These are phyloP conservation scores for Besnoitia besnoiti DNA, from an alignment of 169 alveolate species.

Conservation along the genomic window DNA sequence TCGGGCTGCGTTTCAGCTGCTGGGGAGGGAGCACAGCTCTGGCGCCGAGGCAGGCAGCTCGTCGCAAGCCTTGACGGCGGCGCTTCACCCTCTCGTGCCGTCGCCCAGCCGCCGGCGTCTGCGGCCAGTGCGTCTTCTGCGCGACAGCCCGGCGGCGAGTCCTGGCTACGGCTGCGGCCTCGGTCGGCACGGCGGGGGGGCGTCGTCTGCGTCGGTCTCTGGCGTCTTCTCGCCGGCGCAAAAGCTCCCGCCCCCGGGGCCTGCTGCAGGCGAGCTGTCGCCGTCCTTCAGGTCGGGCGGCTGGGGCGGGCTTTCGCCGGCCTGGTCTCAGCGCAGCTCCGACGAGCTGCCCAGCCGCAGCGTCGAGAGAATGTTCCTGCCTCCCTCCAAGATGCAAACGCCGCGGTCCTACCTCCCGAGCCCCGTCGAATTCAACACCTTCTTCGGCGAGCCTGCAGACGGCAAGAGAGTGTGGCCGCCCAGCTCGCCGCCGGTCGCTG, in stretches of 20 bases:
- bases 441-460: too few relatives aligned
- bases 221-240: not conserved
- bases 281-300: not conserved
- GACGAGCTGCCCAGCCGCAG: not conserved
- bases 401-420: not conserved
- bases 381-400: not conserved
- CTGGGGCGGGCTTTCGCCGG: not conserved
- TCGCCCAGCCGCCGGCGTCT: not conserved
- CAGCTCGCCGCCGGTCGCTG: too few relatives aligned
- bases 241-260: too few relatives aligned
- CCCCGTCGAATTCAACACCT: not conserved
- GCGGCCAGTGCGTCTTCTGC: not conserved
- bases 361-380: not conserved
- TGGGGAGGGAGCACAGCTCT: not conserved
- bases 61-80: too few relatives aligned
- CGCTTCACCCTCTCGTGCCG: not conserved
- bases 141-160: not conserved
- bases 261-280: not conserved
- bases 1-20: not conserved
- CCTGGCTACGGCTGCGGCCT: not conserved
- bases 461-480: too few relatives aligned
- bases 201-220: not conserved
- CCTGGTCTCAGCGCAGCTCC: not conserved
- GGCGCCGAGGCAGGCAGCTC: too few relatives aligned
- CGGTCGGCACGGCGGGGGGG: not conserved